Base-by-base conservation (phyloP, 495 filamentous ascomycete genomes). In the Hypoxylon lienhwacheense region DNA sequence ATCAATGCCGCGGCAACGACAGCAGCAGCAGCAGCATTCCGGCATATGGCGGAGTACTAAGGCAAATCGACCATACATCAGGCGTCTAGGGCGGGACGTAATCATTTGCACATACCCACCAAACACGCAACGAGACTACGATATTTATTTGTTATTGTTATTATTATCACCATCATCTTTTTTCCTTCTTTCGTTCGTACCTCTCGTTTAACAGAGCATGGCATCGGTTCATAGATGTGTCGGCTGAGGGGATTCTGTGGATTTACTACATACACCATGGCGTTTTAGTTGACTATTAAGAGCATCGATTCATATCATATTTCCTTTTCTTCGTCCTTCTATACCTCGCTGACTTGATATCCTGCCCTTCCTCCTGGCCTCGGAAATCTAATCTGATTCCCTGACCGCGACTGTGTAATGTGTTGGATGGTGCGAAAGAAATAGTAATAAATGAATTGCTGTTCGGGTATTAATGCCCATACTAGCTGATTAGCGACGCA, bases 161-260 rank as follows among this genome's bases (percentile, higher is more conserved):
- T n/a, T n/a, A n/a, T n/a, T n/a, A n/a, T n/a, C n/a, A n/a, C n/a
- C n/a, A n/a, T n/a, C n/a, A n/a, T n/a, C n/a, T n/a, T n/a, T n/a
- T n/a, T n/a, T n/a, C n/a, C n/a, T n/a, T n/a, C n/a, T n/a, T n/a
- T n/a, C n/a, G n/a, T 52, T 24, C 3, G 1, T 41, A 52, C 28
- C 56, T 39, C 54, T 49, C 37, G 17, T 48, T 24, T 58, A 8
- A 21, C 14, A 43, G 55, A 25, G 58, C 58, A 56, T 56, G 36
- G 58, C 42, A 61, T 12, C 4, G 56, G 40, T 54, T 54, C 33
- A 60, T 60, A 60, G 56, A 60, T 42, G 54, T 60, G 39, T 41
- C n/a, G 12, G 47, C 14, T 34, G 20, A 37, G 34, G 40, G 42
- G 17, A 16, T 46, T 40, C 35, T n/a, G n/a, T 25, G 46, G 46